These are phyloP conservation scores for Pisolithus orientalis DNA, from an alignment of 768 basidiomycete genomes.

Conservation along the genomic window DNA sequence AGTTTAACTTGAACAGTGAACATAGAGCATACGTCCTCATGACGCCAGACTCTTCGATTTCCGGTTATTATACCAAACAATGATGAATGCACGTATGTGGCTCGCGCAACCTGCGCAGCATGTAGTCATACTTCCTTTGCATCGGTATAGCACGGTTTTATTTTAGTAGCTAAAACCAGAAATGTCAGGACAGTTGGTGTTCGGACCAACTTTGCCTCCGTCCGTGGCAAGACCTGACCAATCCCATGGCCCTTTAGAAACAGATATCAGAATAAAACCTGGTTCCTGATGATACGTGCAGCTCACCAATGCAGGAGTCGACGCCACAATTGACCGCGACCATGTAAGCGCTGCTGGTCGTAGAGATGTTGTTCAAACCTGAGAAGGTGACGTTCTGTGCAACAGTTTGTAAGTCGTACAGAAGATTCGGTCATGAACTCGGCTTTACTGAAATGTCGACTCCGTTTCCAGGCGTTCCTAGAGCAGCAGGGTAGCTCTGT, in stretches of 20 bases:
- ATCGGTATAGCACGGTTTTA: too few relatives aligned
- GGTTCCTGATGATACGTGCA: not conserved
- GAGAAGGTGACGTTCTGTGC: conserved; percentile 45
- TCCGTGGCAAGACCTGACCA: conserved; percentile 40
- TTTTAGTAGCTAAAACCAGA: conserved; percentile 15
- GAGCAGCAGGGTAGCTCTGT: conserved; percentile 50
- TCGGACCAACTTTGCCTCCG: conserved; percentile 38
- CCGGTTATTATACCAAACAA: too few relatives aligned
- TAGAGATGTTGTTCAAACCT: conserved; percentile 35
- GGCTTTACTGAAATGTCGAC: conserved; percentile 48
- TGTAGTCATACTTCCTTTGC: too few relatives aligned
- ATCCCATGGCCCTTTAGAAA: conserved; percentile 39
- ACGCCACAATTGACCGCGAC: conserved; percentile 53
- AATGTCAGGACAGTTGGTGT: conserved; percentile 26
- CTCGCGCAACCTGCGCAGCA: too few relatives aligned
- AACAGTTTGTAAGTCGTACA: not conserved
- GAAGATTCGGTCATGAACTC: not conserved
- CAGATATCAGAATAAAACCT: not conserved
- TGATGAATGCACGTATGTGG: too few relatives aligned
- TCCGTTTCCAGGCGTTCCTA: conserved; percentile 51
- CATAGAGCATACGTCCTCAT: too few relatives aligned
- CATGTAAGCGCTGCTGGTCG: conserved; percentile 35
- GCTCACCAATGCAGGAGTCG: conserved; percentile 43
- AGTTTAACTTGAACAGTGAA: too few relatives aligned
- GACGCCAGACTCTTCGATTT: too few relatives aligned